These are phyloP conservation scores for Polytolypa hystricis DNA, from an alignment of 2,329 filamentous ascomycete genomes.

Conservation along the genomic window DNA sequence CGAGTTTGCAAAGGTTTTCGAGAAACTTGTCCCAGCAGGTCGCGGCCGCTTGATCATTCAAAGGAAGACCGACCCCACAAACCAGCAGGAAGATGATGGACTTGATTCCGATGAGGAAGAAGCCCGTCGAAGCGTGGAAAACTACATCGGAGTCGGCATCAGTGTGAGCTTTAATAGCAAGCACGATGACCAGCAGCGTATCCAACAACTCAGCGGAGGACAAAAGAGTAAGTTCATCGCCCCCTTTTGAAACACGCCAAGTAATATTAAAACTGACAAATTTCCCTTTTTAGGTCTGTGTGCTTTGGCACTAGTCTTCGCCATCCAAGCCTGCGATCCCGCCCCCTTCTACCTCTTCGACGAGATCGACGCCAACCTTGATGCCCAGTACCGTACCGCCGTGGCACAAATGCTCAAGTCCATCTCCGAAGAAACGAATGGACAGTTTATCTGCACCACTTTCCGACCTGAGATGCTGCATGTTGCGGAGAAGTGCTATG, in stretches of 20 bases:
- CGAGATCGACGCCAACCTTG: constrained; percentile 95
- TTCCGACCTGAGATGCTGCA: constrained; percentile 94
- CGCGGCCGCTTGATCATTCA: constrained; percentile 89
- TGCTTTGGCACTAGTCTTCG: constrained; percentile 94
- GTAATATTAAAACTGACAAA: constrained; percentile 4
- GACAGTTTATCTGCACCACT: constrained; percentile 96
- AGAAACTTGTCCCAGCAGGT: constrained; percentile 87
- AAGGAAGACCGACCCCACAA: constrained; percentile 65
- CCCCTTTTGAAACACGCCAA: neutral
- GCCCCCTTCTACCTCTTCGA: constrained; percentile 99
- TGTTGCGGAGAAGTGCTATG: constrained; percentile 95
- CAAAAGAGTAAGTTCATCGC: constrained; percentile 70
- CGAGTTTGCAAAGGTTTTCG: constrained; percentile 87
- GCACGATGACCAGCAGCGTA: constrained; percentile 94
- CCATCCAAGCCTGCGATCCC: constrained; percentile 95
- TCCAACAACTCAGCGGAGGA: constrained; percentile 91
- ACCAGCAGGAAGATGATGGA: constrained; percentile 51
- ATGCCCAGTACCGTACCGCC: constrained; percentile 93
- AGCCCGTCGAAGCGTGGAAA: constrained; percentile 59
- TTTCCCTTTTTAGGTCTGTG: constrained; percentile 56
- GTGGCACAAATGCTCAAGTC: constrained; percentile 80
- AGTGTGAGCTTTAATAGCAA: constrained; percentile 98
- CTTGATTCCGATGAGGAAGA: constrained; percentile 55
- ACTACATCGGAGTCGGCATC: constrained; percentile 92
- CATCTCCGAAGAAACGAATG: constrained; percentile 50